These are phyloP conservation scores for Hymenoscyphus fructigenus DNA, from an alignment of 2,329 filamentous ascomycete species.

Conservation along the genomic window DNA sequence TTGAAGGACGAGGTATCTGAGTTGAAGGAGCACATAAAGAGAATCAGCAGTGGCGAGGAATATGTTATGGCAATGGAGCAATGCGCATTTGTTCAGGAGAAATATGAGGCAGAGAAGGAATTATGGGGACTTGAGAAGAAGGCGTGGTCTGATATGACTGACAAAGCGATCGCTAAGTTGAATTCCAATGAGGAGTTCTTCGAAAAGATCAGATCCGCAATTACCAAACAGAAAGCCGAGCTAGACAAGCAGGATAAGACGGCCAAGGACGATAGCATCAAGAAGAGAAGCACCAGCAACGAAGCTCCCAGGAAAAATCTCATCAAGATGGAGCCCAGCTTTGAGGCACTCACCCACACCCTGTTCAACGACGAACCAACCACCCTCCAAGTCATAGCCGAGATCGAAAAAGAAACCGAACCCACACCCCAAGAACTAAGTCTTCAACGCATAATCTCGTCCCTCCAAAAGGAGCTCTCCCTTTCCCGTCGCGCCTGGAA, in stretches of 20 bases:
- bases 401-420: not conserved
- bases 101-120: not conserved
- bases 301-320: too few relatives aligned
- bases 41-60: not conserved
- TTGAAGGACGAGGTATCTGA: not conserved
- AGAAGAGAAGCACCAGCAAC: too few relatives aligned
- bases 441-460: not conserved
- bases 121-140: too few relatives aligned
- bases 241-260: too few relatives aligned
- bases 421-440: not conserved
- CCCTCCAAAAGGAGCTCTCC: not conserved
- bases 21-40: not conserved
- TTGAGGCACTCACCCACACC: not conserved
- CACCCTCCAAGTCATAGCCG: not conserved
- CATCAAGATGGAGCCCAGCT: too few relatives aligned
- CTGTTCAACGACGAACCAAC: not conserved
- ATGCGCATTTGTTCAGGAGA: not conserved
- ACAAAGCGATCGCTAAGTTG: too few relatives aligned
- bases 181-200: too few relatives aligned
- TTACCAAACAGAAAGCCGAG: too few relatives aligned
- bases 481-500: not conserved
- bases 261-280: too few relatives aligned
- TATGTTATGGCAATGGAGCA: not conserved
- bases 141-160: too few relatives aligned
- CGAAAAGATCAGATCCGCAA: too few relatives aligned